These are phyloP conservation scores for Tolypocladium tropicale DNA, from an alignment of 2,329 filamentous ascomycete genomes.

Conservation along the genomic window DNA sequence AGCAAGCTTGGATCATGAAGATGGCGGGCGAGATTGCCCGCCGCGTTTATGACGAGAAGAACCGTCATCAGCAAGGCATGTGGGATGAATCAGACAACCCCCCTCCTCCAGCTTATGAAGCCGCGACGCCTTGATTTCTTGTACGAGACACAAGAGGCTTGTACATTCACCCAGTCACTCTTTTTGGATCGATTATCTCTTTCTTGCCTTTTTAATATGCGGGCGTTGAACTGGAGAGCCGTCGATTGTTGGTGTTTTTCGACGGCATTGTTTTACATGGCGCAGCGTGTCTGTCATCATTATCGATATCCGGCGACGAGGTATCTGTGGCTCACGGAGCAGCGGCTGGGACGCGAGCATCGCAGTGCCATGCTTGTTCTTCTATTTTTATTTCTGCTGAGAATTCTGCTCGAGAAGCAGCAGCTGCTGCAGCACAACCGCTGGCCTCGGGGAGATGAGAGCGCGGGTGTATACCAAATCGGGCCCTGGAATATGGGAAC, in stretches of 20 bases:
- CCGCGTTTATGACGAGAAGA: constrained; percentile 81
- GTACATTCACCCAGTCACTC: constrained; percentile 5
- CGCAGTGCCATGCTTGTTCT: background rate
- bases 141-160: constrained; percentile 2
- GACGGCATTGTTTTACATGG: background rate
- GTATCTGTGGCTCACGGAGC: background rate
- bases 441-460: background rate
- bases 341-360: background rate
- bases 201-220: background rate
- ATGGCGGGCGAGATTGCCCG: constrained; percentile 88
- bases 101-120: constrained; percentile 54
- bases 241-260: background rate
- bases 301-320: background rate
- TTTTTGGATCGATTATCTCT: background rate
- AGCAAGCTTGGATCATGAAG: constrained; percentile 82
- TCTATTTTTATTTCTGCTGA: background rate
- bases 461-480: background rate
- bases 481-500: background rate
- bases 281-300: background rate
- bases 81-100: constrained; percentile 44
- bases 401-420: background rate
- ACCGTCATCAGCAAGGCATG: constrained; percentile 22
- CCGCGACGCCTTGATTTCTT: constrained; percentile 26
- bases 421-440: background rate
- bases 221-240: background rate